phyloP scores from a whole-genome alignment of 768 basidiomycete genomes.

The Phylloporus sp. region DNA sequence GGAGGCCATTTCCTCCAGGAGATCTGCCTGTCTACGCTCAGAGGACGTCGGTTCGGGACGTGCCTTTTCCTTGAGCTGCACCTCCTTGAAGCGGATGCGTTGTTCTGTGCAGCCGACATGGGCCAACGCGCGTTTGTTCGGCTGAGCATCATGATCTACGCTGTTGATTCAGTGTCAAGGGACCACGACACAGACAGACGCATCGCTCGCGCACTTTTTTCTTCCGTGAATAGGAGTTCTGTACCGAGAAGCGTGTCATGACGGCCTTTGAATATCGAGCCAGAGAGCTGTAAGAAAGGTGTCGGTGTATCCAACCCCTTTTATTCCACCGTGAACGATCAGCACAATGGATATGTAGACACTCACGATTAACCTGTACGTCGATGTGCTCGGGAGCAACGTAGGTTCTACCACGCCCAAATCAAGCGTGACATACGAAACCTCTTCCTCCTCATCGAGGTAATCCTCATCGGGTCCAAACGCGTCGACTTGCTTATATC shows the following conservation, averaged over 20 bases:
- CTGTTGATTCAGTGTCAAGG: background rate
- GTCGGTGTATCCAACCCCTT: slow-evolving; percentile 77
- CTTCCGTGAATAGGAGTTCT: slow-evolving; percentile 71
- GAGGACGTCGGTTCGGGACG: slow-evolving; percentile 25
- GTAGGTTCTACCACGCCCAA: slow-evolving; percentile 69
- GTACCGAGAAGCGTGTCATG: slow-evolving; percentile 70
- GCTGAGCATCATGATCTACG: slow-evolving; percentile 44
- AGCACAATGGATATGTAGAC: background rate
- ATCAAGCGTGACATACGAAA: slow-evolving; percentile 71
- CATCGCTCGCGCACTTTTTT: slow-evolving; percentile 45
- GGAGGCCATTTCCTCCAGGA: slow-evolving; percentile 17
- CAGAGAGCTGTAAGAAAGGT: slow-evolving; percentile 74
- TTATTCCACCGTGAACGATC: background rate
- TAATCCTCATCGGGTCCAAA: slow-evolving; percentile 71
- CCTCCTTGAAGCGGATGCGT: slow-evolving; percentile 71
- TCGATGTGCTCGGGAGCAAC: slow-evolving; percentile 64
- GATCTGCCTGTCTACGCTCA: slow-evolving; percentile 5
- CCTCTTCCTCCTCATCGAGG: slow-evolving; percentile 49
- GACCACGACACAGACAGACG: background rate
- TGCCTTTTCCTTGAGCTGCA: slow-evolving; percentile 46
- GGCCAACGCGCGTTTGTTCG: slow-evolving; percentile 46
- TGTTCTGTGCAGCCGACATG: slow-evolving; percentile 62
- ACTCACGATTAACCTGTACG: slow-evolving; percentile 73
- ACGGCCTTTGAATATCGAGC: slow-evolving; percentile 67
- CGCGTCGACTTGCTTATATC: slow-evolving; percentile 61